These are phyloP conservation scores for Solanum neorickii DNA, from an alignment of 257 asterid species.

Conservation along the genomic window DNA sequence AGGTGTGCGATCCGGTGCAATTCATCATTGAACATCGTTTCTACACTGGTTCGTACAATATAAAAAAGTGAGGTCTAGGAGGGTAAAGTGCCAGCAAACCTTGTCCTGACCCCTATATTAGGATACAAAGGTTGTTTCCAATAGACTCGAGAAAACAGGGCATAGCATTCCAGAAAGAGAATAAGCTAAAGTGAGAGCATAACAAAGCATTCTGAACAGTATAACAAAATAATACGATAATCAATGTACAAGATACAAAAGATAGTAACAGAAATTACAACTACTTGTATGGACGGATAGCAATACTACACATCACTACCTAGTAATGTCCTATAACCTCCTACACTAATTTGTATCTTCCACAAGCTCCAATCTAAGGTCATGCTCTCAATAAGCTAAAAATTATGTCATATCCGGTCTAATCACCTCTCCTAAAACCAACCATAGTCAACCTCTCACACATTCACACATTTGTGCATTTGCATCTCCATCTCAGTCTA, in stretches of 20 bases:
- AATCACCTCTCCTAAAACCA: no score
- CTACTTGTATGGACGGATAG: background rate
- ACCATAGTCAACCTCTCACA: no score
- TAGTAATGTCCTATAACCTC: background rate
- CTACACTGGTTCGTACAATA: slow-evolving; percentile 16
- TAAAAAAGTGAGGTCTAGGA: background rate
- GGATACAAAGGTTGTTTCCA: background rate
- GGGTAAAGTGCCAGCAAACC: background rate
- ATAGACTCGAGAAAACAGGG: background rate
- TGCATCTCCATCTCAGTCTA: no score
- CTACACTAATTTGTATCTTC: no score
- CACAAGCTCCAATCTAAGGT: no score
- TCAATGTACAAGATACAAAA: background rate
- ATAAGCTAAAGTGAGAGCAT: background rate
- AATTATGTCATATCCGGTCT: no score
- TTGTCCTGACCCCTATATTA: background rate
- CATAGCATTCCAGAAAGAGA: background rate
- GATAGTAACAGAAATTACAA: background rate
- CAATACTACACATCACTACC: background rate
- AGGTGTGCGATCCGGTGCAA: slow-evolving; percentile 22
- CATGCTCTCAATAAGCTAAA: no score
- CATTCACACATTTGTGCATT: no score
- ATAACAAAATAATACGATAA: background rate
- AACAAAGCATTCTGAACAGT: background rate
- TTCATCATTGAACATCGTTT: slow-evolving; percentile 20